Conservation (phyloP, 2,329 filamentous ascomycete species). For the Aureobasidium sp. region DNA sequence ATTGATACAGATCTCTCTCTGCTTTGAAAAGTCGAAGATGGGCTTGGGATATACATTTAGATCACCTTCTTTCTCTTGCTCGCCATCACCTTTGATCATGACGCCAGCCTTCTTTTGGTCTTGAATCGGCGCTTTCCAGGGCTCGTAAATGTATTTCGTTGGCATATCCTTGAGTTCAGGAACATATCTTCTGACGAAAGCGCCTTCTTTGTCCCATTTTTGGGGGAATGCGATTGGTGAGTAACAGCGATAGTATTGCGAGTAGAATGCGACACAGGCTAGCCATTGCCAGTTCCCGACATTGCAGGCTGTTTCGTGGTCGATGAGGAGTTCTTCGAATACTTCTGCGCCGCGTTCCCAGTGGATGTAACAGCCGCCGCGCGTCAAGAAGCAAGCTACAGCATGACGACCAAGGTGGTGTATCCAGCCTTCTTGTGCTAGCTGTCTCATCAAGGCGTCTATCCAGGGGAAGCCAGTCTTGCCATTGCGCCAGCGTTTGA, state of each 20-base stretch:
- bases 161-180: conserved; percentile 58
- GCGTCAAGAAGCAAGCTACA: conserved; percentile 75
- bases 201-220: conserved; percentile 67
- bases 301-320: conserved; percentile 69
- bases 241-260: conserved; percentile 65
- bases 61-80: conserved; percentile 37
- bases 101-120: conserved; percentile 66
- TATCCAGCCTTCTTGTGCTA: conserved; percentile 67
- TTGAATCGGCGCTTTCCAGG: conserved; percentile 62
- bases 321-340: conserved; percentile 68
- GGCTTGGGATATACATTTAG: conserved; percentile 58
- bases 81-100: conserved; percentile 47
- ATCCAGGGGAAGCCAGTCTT: conserved; percentile 74
- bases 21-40: conserved; percentile 67
- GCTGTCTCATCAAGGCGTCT: conserved; percentile 71
- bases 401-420: conserved; percentile 71
- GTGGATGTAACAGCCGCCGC: conserved; percentile 69
- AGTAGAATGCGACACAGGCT: conserved; percentile 66
- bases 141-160: conserved; percentile 70
- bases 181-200: conserved; percentile 57
- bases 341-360: conserved; percentile 76
- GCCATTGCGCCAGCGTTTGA: conserved; percentile 62
- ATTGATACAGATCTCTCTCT: conserved; percentile 55
- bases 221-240: conserved; percentile 64
- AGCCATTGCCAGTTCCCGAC: conserved; percentile 75